These are phyloP conservation scores for Geotrichum bryndzae DNA, from an alignment of 1,139 yeast species.

Conservation along the genomic window DNA sequence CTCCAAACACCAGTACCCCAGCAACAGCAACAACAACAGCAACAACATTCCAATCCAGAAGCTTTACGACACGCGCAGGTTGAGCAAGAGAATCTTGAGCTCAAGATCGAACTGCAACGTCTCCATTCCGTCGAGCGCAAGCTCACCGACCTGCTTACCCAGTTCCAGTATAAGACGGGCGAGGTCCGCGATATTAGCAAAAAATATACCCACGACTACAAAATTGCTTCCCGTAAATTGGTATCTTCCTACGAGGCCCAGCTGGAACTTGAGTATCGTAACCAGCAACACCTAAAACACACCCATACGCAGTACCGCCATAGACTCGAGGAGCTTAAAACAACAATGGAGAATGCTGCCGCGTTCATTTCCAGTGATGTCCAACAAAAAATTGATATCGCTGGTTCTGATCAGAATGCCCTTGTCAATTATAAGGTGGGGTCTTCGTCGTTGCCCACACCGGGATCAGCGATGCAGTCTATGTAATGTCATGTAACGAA, in stretches of 20 bases:
- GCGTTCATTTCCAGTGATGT: background rate
- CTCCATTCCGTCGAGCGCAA: slow-evolving; percentile 25
- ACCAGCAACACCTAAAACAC: slow-evolving; percentile 14
- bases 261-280: slow-evolving; percentile 21
- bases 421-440: background rate
- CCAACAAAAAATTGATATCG: background rate
- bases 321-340: background rate
- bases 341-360: background rate
- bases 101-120: slow-evolving; percentile 27
- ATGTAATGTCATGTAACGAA: background rate
- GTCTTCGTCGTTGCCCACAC: background rate
- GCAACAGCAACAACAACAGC: background rate
- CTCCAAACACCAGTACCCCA: background rate
- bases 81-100: slow-evolving; percentile 21
- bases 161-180: slow-evolving; percentile 24
- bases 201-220: slow-evolving; percentile 22
- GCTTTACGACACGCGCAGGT: slow-evolving; percentile 1
- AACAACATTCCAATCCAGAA: background rate
- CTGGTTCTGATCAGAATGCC: background rate
- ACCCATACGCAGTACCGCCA: background rate
- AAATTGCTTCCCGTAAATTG: slow-evolving; percentile 21
- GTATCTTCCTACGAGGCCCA: slow-evolving; percentile 24
- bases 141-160: slow-evolving; percentile 22
- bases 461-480: background rate
- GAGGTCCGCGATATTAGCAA: slow-evolving; percentile 21